Evolutionary conservation across 345 rosid species (phyloP).

Genomic region (Zanthoxylum bungeanum): DNA sequence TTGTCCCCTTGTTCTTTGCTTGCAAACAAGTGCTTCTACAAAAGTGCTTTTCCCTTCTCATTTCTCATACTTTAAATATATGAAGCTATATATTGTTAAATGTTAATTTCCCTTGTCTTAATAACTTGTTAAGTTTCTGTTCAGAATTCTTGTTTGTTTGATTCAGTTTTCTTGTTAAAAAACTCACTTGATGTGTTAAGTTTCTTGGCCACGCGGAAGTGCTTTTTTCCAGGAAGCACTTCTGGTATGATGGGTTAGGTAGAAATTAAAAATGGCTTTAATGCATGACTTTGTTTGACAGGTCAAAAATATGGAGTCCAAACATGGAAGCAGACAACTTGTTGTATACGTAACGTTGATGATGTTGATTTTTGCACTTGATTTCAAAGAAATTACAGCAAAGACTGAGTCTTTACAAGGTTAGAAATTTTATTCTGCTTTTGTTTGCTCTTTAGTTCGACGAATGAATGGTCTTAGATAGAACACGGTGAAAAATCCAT

Average conservation of each 20-base stretch:
- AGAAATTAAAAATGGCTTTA: too few relatives aligned
- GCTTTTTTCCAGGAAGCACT: not conserved
- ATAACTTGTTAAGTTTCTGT: not conserved
- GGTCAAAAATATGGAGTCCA: constrained; percentile 28
- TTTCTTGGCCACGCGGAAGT: not conserved
- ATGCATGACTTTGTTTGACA: constrained; percentile 18
- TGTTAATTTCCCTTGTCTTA: not conserved
- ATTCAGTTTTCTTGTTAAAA: not conserved
- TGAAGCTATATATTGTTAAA: not conserved
- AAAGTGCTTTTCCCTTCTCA: not conserved
- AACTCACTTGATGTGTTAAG: constrained; percentile 21
- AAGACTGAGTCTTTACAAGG: constrained; percentile 20
- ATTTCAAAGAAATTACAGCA: constrained; percentile 13
- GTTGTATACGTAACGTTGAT: constrained; percentile 16
- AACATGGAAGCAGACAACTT: not conserved
- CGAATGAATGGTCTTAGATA: too few relatives aligned
- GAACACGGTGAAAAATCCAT: too few relatives aligned
- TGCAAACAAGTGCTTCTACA: constrained; percentile 24
- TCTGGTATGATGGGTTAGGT: constrained; percentile 1
- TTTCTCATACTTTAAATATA: not conserved
- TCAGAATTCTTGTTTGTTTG: not conserved
- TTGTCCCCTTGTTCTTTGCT: constrained; percentile 25
- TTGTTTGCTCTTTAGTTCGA: not conserved
- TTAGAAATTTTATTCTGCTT: constrained; percentile 8
- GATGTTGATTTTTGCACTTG: constrained; percentile 19